A percentile compares a stretch with the other conserved stretches of the same genome.
phyloP scores from a whole-genome alignment of 2,329 filamentous ascomycete genomes.

The Aureobasidium melanogenum region DNA sequence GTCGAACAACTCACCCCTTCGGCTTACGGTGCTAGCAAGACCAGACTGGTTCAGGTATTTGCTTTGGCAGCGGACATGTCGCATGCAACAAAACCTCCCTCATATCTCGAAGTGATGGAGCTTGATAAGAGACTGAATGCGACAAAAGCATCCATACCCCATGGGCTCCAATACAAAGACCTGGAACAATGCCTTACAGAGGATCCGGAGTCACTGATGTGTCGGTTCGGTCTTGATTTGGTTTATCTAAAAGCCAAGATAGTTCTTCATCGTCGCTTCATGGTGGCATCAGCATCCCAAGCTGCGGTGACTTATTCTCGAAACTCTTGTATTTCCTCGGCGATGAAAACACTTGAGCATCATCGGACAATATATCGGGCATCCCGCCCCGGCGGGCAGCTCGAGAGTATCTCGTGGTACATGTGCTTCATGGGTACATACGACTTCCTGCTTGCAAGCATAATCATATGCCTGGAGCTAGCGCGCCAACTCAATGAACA shows the following conservation, averaged over 20 bases:
- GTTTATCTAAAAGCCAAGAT: conserved; percentile 44
- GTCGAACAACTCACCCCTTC: conserved; percentile 25
- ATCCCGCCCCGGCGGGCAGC: conserved; percentile 34
- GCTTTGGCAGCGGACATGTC: conserved; percentile 31
- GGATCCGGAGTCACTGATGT: conserved; percentile 42
- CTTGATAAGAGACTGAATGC: conserved; percentile 30
- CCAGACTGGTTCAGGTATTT: conserved; percentile 27
- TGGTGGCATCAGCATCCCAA: conserved; percentile 24
- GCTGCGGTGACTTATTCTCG: conserved; percentile 33
- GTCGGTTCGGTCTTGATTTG: conserved; percentile 43
- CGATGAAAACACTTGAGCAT: conserved; percentile 39
- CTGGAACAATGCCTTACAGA: conserved; percentile 39
- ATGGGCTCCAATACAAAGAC: conserved; percentile 28
- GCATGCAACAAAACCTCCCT: conserved; percentile 28
- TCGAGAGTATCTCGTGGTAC: conserved; percentile 38
- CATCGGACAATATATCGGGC: conserved; percentile 44
- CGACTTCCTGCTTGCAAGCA: conserved; percentile 41
- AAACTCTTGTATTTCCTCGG: conserved; percentile 38
- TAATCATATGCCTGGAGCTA: conserved; percentile 40
- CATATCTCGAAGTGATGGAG: conserved; percentile 29
- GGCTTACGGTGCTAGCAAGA: conserved; percentile 29
- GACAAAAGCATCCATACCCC: conserved; percentile 27
- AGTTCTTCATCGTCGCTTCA: conserved; percentile 46
- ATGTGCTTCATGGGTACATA: conserved; percentile 37
- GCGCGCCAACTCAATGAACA: conserved; percentile 15